phyloP scores from a whole-genome alignment of 768 basidiomycete genomes.

The Cantharellus anzutake region DNA sequence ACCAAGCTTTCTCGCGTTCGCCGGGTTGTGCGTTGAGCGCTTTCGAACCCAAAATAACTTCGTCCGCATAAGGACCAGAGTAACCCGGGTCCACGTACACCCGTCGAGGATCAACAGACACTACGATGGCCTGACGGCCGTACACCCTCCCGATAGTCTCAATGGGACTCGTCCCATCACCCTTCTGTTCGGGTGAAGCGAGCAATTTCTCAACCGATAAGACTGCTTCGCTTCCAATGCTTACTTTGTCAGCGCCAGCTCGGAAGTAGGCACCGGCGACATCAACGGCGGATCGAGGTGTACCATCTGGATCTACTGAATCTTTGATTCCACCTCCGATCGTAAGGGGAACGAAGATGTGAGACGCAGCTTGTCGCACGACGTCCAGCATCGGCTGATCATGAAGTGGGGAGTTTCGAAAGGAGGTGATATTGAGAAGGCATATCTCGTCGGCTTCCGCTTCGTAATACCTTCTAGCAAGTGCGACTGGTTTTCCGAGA shows the following conservation, averaged over 20 bases:
- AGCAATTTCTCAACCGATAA: constrained; percentile 71
- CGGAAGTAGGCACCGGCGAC: constrained; percentile 94
- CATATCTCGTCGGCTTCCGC: constrained; percentile 92
- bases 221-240: constrained; percentile 92
- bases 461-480: constrained; percentile 69
- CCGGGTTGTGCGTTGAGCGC: constrained; percentile 12
- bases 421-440: constrained; percentile 97
- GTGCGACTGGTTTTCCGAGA: constrained; percentile 89
- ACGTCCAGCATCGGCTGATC: constrained; percentile 99
- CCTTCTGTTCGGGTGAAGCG: constrained; percentile 21
- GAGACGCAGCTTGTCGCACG: constrained; percentile 72
- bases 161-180: constrained; percentile 68
- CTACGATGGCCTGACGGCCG: constrained; percentile 93
- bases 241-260: constrained; percentile 95
- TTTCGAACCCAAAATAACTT: constrained; percentile 23
- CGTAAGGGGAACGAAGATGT: constrained; percentile 91
- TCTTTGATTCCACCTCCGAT: constrained; percentile 98
- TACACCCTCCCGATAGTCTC: constrained; percentile 82
- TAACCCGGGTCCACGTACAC: constrained; percentile 49
- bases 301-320: constrained; percentile 87
- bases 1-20: constrained; percentile 64
- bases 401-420: constrained; percentile 83
- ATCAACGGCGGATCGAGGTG: constrained; percentile 66
- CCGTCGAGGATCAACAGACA: constrained; percentile 85
- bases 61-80: constrained; percentile 24